Base-by-base conservation (phyloP, 2,329 filamentous ascomycete genomes). In the Calonectria hongkongensis region DNA sequence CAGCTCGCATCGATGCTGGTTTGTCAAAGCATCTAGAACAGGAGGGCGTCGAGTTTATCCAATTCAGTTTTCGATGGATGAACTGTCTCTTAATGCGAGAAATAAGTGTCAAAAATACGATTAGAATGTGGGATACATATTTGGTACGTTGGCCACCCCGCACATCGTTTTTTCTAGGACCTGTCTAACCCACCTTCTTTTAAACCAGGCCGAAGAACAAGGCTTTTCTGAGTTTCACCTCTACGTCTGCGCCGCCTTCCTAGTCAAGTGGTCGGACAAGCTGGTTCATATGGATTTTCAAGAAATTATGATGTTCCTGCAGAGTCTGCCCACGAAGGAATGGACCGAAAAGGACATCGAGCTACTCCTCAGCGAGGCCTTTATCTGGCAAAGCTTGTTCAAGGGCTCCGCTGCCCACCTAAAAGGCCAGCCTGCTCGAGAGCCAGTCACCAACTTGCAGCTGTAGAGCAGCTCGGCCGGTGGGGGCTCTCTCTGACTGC, bases 11-110 rank as follows among this genome's bases (percentile, higher is more conserved):
- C 76, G 96, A 98, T 82, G 91, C 91, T 33, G 90, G 89, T 4
- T 87, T 99, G 60, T 95, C 96, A 3, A 97, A 94, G 79, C 97
- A 99, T 82, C 88, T 99, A 48, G 95, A 98, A 82, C 90, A 90
- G 28, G 95, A 98, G 84, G 93, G 95, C 39, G 95, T 99, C 33
- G 97, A 99, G 82, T 99, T 99, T 81, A 99, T 99, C 80, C 97
- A 99, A 82, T 99, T 99, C 85, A 98, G 95, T 84, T 99, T 99
- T 83, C 91, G 97, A 70, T 99, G 97, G 97, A 99, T 99, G 97
- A 99, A 99, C 81, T 99, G 97, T 84, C 90, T 99, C 66, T 88
- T 99, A 76, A 99, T 99, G 97, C 91, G 97, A 75, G 97, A 99
- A 86, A 94, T 99, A 76, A 98, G 94, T 82, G 96, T 99, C 70